Evolutionary conservation across 1,284 basidiomycete genomes (phyloP).

Genomic region (Thecaphora frezii): DNA sequence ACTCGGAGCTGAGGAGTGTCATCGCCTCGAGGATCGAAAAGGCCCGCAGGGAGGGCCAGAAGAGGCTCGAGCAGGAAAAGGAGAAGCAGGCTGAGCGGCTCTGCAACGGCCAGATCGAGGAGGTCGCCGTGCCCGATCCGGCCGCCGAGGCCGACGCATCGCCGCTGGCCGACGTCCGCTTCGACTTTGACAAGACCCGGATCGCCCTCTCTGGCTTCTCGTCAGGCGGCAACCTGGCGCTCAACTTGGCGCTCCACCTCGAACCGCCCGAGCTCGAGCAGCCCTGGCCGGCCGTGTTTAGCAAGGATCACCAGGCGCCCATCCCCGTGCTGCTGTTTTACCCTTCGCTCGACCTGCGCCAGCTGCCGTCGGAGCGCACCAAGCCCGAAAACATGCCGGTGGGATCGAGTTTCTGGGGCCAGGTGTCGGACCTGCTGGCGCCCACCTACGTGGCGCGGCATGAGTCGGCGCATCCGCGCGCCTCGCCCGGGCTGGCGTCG

Average conservation of each 20-base stretch:
- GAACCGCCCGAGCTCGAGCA: constrained; percentile 23
- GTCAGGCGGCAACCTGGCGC: constrained; percentile 51
- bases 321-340: constrained; percentile 44
- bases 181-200: constrained; percentile 24
- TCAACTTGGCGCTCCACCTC: constrained; percentile 38
- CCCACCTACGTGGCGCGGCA: constrained; percentile 35
- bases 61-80: constrained; percentile 7
- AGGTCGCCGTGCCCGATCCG: constrained; percentile 8
- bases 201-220: constrained; percentile 46
- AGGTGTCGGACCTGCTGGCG: constrained; percentile 28
- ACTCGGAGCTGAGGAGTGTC: constrained; percentile 19
- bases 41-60: neutral
- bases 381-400: constrained; percentile 28
- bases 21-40: constrained; percentile 15
- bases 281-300: constrained; percentile 25
- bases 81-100: constrained; percentile 14
- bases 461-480: constrained; percentile 28
- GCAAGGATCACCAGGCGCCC: constrained; percentile 14
- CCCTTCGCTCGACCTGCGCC: constrained; percentile 41
- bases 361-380: constrained; percentile 32
- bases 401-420: constrained; percentile 17
- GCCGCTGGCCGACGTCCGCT: neutral
- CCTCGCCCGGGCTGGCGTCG: constrained; percentile 39
- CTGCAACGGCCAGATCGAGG: constrained; percentile 20
- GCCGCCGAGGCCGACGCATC: neutral